A percentile compares a stretch with the other conserved stretches of the same genome.
phyloP scores from a whole-genome alignment of 148 eudicot genomes.

The Diospyros kaki region DNA sequence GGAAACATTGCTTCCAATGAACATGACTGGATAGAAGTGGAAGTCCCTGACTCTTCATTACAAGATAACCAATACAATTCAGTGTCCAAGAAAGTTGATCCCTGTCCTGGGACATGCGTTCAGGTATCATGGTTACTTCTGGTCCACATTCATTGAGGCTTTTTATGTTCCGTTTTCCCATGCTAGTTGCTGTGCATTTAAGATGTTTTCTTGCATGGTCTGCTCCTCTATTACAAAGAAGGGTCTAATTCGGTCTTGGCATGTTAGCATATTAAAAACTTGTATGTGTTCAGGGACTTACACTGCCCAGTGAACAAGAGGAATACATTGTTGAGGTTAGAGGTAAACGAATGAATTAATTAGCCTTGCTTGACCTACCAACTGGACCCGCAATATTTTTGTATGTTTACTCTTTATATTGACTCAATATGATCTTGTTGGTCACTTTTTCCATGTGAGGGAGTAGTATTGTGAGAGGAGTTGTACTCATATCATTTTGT shows the following conservation, averaged over 20 bases:
- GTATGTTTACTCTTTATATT: not conserved
- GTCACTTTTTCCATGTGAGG: not conserved
- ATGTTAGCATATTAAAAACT: not conserved
- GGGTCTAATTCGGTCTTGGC: not conserved
- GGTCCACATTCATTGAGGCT: not conserved
- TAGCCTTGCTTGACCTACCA: not conserved
- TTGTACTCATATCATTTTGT: not conserved
- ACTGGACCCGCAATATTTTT: not conserved
- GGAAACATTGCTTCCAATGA: slow-evolving; percentile 36
- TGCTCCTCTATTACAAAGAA: not conserved
- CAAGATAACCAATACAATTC: slow-evolving; percentile 20
- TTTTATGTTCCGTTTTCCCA: not conserved
- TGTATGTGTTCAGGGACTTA: not conserved
- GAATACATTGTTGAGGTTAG: not conserved
- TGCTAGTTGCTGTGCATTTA: too few species aligned
- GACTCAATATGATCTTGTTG: not conserved
- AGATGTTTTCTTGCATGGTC: too few species aligned
- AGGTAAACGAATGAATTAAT: not conserved
- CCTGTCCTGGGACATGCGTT: slow-evolving; percentile 18
- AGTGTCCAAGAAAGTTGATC: slow-evolving; percentile 18
- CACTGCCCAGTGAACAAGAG: not conserved
- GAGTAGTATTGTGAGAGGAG: not conserved
- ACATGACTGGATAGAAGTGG: slow-evolving; percentile 92
- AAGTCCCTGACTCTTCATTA: slow-evolving; percentile 34
- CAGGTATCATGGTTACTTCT: slow-evolving; percentile 35